Evolutionary conservation across 441 rosid species (phyloP).

Genomic region (Melastoma candidum): DNA sequence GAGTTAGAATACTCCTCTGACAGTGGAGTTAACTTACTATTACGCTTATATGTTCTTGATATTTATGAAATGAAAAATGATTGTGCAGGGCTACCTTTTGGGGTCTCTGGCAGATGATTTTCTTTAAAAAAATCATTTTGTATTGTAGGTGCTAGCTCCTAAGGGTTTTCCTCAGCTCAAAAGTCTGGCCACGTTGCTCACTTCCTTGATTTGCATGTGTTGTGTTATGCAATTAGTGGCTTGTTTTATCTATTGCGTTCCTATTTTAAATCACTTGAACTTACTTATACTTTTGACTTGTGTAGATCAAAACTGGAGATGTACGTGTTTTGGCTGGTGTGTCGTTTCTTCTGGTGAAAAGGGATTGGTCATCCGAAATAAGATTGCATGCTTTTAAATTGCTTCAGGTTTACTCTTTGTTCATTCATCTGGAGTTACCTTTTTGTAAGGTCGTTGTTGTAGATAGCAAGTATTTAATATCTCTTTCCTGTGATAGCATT

Average conservation of each 20-base stretch:
- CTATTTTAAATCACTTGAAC: not conserved
- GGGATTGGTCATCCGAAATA: slow-evolving; percentile 81
- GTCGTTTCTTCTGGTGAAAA: slow-evolving; percentile 66
- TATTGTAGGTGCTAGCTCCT: no score
- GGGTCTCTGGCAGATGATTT: no score
- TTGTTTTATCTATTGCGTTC: not conserved
- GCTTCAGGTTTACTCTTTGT: slow-evolving; percentile 57
- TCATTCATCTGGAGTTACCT: slow-evolving; percentile 1
- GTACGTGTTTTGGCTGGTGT: slow-evolving; percentile 56
- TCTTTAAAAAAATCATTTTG: no score
- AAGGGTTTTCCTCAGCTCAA: no score
- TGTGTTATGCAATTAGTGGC: not conserved
- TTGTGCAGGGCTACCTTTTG: no score
- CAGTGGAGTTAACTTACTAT: no score
- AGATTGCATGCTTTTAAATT: slow-evolving; percentile 86
- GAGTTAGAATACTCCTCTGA: no score
- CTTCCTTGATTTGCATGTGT: no score
- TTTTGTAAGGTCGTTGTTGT: not conserved
- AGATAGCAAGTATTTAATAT: not conserved
- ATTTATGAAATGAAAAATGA: no score
- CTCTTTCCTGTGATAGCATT: slow-evolving; percentile 46
- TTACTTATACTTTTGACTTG: slow-evolving; percentile 3
- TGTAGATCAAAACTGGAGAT: slow-evolving; percentile 81
- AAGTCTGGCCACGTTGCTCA: no score
- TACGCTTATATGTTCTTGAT: no score